Percentiles rank a stretch among this genome's conserved stretches.
phyloP scores from a whole-genome alignment of 352 stramenopile genomes.

The Phytophthora agathidicida region DNA sequence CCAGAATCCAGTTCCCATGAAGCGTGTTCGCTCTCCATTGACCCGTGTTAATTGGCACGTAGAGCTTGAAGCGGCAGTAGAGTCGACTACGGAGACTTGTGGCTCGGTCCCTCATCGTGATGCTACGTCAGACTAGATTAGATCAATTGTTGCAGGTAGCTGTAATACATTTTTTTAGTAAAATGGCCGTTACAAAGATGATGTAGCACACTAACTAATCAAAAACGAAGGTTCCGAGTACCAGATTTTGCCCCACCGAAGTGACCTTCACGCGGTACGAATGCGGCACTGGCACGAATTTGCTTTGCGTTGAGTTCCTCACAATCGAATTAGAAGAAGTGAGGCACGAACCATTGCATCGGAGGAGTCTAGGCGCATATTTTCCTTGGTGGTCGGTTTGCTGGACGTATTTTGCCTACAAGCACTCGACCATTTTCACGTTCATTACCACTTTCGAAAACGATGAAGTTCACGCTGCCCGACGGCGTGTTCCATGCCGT shows the following conservation, averaged over 20 bases:
- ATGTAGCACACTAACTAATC: background rate
- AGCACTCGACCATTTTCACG: too few species aligned
- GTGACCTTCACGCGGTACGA: too few species aligned
- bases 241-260: conserved; percentile 10
- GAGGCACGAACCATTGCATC: background rate
- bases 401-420: too few species aligned
- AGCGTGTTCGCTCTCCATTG: too few species aligned
- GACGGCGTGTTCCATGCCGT: conserved; percentile 38
- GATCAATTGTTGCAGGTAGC: conserved; percentile 1
- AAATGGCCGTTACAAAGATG: conserved; percentile 1
- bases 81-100: conserved; percentile 1
- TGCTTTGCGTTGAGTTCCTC: conserved; percentile 8
- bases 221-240: background rate
- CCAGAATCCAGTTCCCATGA: conserved; percentile 7
- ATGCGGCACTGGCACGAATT: background rate
- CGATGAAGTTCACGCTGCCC: conserved; percentile 50
- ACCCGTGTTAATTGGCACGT: too few species aligned
- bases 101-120: background rate
- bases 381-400: background rate
- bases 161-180: background rate
- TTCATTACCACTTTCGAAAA: background rate
- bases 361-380: background rate
- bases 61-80: conserved; percentile 6
- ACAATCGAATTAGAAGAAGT: conserved; percentile 13
- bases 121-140: background rate